Percentiles rank a stretch among this genome's conserved stretches.
These are phyloP conservation scores for Xylaria hypoxylon DNA, from an alignment of 2,329 filamentous ascomycete genomes.

Conservation along the genomic window DNA sequence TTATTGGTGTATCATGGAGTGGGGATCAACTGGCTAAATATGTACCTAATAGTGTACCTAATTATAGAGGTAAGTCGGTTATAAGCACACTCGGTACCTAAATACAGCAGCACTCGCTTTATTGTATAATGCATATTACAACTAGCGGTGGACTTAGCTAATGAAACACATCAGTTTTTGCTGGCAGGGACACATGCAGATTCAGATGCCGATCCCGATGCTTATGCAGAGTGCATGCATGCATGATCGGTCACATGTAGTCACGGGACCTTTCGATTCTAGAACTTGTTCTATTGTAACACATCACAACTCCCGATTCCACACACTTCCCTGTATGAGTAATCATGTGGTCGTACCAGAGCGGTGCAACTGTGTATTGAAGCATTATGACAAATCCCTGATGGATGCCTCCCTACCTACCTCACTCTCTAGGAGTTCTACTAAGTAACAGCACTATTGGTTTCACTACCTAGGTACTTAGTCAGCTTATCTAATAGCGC, in stretches of 20 bases:
- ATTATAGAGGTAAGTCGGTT: neutral
- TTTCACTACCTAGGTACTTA: too few relatives aligned
- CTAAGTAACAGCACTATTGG: too few relatives aligned
- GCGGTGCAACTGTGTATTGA: neutral
- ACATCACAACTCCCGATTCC: constrained; percentile 21
- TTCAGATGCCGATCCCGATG: constrained; percentile 22
- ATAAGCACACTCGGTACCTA: neutral
- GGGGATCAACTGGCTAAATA: neutral
- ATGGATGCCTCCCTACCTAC: too few relatives aligned
- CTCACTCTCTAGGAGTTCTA: too few relatives aligned
- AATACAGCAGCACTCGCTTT: neutral
- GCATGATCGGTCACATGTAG: constrained; percentile 33
- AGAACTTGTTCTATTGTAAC: constrained; percentile 26
- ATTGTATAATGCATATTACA: neutral
- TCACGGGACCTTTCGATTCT: constrained; percentile 29
- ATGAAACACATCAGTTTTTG: constrained; percentile 12
- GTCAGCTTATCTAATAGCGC: too few relatives aligned
- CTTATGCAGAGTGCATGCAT: constrained; percentile 25
- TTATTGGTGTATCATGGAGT: neutral
- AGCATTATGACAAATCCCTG: too few relatives aligned
- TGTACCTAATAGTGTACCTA: too few relatives aligned
- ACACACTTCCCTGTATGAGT: constrained; percentile 22
- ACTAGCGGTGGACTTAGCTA: neutral
- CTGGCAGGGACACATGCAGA: constrained; percentile 18
- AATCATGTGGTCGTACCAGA: constrained; percentile 16